Evolutionary conservation across 441 rosid genomes (phyloP).

Genomic region (Euphorbia celastroides): DNA sequence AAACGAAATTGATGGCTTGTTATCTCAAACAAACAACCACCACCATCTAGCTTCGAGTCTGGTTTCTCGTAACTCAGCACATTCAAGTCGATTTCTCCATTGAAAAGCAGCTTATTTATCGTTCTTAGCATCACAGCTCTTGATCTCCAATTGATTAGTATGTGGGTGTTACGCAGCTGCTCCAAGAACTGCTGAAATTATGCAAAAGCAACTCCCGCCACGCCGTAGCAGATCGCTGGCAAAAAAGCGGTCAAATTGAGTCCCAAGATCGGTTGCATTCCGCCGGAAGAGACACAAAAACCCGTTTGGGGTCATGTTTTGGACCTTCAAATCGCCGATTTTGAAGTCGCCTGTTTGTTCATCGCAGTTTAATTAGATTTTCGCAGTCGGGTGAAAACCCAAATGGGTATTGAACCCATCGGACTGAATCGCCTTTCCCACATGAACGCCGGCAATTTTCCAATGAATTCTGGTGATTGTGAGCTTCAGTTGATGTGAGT

Average conservation of each 20-base stretch:
- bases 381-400: slow-evolving; percentile 46
- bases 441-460: slow-evolving; percentile 20
- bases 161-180: slow-evolving; percentile 28
- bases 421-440: slow-evolving; percentile 19
- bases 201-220: slow-evolving; percentile 38
- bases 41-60: too few relatives aligned
- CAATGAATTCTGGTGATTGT: slow-evolving; percentile 3
- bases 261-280: slow-evolving; percentile 44
- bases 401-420: slow-evolving; percentile 45
- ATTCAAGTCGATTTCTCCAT: background rate
- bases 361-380: slow-evolving; percentile 40
- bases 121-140: slow-evolving; percentile 21
- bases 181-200: slow-evolving; percentile 22
- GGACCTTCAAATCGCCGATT: slow-evolving; percentile 43
- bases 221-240: slow-evolving; percentile 29
- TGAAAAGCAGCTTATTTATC: slow-evolving; percentile 38
- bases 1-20: too few relatives aligned
- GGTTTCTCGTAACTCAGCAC: slow-evolving; percentile 25
- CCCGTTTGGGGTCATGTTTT: slow-evolving; percentile 38
- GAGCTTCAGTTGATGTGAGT: slow-evolving; percentile 16
- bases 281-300: slow-evolving; percentile 36
- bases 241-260: slow-evolving; percentile 29
- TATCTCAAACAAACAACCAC: too few relatives aligned
- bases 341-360: slow-evolving; percentile 1
- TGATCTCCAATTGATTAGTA: slow-evolving; percentile 6